A percentile compares a stretch with the other conserved stretches of the same genome.
phyloP scores from a whole-genome alignment of 2,329 filamentous ascomycete genomes.

The Fusarium guadeloupense region DNA sequence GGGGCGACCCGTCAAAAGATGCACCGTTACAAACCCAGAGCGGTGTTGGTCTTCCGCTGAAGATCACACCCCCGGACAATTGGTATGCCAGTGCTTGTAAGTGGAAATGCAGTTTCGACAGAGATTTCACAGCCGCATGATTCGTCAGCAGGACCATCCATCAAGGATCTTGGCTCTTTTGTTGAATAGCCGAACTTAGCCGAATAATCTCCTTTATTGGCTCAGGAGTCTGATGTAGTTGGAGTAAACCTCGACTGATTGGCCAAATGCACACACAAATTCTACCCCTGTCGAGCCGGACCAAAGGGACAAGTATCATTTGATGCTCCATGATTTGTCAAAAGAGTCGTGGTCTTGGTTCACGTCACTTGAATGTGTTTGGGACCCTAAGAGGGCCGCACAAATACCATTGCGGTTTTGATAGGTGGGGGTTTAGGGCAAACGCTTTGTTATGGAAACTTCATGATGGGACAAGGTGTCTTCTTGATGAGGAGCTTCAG shows the following conservation, averaged over 20 bases:
- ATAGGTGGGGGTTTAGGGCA: constrained; percentile 12
- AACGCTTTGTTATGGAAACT: constrained; percentile 28
- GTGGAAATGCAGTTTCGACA: constrained; percentile 35
- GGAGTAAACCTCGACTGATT: constrained; percentile 19
- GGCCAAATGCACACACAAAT: constrained; percentile 23
- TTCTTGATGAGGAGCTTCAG: constrained; percentile 25
- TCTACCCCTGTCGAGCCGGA: constrained; percentile 36
- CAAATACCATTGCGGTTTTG: constrained; percentile 2
- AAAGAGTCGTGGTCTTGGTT: constrained; percentile 6
- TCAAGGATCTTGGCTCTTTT: constrained; percentile 12
- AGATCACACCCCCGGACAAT: constrained; percentile 18
- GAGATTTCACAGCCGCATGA: constrained; percentile 39
- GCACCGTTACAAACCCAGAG: constrained; percentile 18
- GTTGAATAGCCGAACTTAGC: constrained; percentile 37
- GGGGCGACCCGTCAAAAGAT: constrained; percentile 16
- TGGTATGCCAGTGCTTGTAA: constrained; percentile 30
- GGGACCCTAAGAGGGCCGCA: neutral
- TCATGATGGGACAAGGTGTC: constrained; percentile 15
- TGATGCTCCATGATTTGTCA: neutral
- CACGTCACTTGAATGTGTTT: constrained; percentile 12
- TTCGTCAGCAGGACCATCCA: constrained; percentile 22
- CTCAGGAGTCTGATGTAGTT: neutral
- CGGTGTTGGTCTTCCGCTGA: constrained; percentile 21
- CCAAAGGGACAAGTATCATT: constrained; percentile 33
- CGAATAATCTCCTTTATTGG: constrained; percentile 42